Evolutionary conservation across 176 grass and related monocot genomes (phyloP), one percentile per base, ranked within the genome.

Genomic region (Phragmites australis): DNA sequence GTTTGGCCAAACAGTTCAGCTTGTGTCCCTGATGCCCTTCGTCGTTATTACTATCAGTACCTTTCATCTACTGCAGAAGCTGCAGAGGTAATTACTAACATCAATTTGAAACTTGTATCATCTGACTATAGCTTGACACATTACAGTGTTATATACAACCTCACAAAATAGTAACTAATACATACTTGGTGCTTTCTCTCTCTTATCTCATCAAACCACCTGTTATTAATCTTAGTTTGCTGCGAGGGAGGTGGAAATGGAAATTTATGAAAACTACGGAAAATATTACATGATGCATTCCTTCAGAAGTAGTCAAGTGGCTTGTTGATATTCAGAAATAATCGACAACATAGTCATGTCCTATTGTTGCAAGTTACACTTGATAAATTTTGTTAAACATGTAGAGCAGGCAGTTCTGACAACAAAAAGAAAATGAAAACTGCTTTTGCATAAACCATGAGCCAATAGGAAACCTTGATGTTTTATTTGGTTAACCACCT

Each of bases 1-100:
- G 74, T 93, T 54, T 98, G 90, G 92, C 66, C 88, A 54, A 94
- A 91, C 74, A 91, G 86, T 94, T 87, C 92, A 86, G 95, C 88
- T 68, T 87, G 85, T 89, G 95, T 94, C 39, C 86, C 90, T 84
- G 95, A 98, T 89, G 95, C 95, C 69, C 83, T 98, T 60, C 90
- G 90, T 40, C 88, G 95, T 67, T 94, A 94, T 85, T 98, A 98
- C 83, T 98, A 94, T 87, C 92, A 94, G 45, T 98, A 98, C 76
- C 92, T 98, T 87, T 98, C 95, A 80, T 93, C 95, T 82, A 90
- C 86, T 76, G 85, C 92, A 61, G 88, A 98, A 78, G 95, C 90
- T 69, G 95, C 95, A 75, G 95, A 98, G 95, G 92, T 90, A 82
- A 41, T 76, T 56, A 41, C 69, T 40, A 10, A 65, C 44, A 78